A percentile compares a stretch with the other conserved stretches of the same genome.
Evolutionary conservation across 2,329 filamentous ascomycete genomes (phyloP).

Genomic region (Metarhizium robertsii): DNA sequence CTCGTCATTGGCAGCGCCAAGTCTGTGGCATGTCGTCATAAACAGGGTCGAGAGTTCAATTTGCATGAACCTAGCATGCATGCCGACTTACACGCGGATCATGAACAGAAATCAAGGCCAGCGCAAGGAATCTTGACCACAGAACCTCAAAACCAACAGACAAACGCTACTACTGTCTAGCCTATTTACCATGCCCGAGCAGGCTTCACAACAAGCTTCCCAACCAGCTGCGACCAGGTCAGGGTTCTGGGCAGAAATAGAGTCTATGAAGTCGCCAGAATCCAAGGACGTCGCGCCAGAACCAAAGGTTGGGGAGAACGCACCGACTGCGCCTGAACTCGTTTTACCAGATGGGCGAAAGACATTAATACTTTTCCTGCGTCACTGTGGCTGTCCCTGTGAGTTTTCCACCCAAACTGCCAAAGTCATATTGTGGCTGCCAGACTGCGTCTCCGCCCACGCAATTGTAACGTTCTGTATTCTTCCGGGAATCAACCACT

Average conservation of each 20-base stretch:
- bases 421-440: not conserved
- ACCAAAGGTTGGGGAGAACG: conserved; percentile 44
- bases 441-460: not conserved
- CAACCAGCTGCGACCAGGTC: conserved; percentile 6
- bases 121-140: no score
- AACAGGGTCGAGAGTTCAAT: not conserved
- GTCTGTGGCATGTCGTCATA: not conserved
- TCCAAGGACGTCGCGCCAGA: conserved; percentile 33
- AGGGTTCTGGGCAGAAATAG: conserved; percentile 27
- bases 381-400: conserved; percentile 70
- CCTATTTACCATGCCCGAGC: conserved; percentile 1
- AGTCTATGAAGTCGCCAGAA: conserved; percentile 30
- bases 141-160: no score
- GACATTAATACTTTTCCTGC: conserved; percentile 56
- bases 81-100: not conserved
- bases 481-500: not conserved
- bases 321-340: conserved; percentile 45
- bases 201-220: not conserved
- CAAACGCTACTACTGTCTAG: not conserved
- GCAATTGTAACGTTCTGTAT: not conserved
- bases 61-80: not conserved
- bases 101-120: not conserved
- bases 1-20: not conserved
- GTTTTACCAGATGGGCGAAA: conserved; percentile 44
- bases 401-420: conserved; percentile 18